Evolutionary conservation across 148 eudicot species (phyloP), one percentile per base, ranked within the genome.

Genomic region (Cornus suecica): DNA sequence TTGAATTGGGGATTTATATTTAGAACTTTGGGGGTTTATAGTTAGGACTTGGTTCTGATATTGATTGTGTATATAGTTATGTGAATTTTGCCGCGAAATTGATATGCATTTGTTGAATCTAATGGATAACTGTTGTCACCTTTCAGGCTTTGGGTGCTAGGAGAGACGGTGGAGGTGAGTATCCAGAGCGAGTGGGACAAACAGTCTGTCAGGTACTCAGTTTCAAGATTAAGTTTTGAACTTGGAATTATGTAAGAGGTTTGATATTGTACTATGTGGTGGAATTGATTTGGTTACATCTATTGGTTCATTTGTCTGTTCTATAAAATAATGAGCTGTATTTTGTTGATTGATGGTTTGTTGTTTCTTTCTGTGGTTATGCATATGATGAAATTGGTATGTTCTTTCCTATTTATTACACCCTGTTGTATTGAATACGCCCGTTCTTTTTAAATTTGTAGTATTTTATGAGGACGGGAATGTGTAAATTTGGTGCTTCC

Each of bases 381-480:
- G 15, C 24, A 28, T 66, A 42, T 37, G 58, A 69, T 64, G 66
- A 26, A 71, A 61, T 41, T 45, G 24, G 51, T 18, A 9, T 24
- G 27, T 67, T 16, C 26, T 51, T 23, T 24, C 66, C 26, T 30
- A 3, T 26, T 68, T n/a, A 22, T 8, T 16, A 3, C 37, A 60
- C 30, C 29, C 27, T 65, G 18, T 51, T 73, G 28, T 13, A 51
- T 54, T 77, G 52, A 77, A 71, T 42, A 4, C 41, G 66, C 24
- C 24, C 27, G 27, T 67, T 60, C 51, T 66, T 78, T 30, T 37
- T n/a, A 45, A 37, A 48, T 74, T 80, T 88, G 85, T 80, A 95
- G 99, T 90, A 91, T 83, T 95, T 79, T 78, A 86, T 90, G 94
- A 87, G 91, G 85, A 93, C 99, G 45, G 99, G 99, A 62, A 82